These are phyloP conservation scores for Sextonia rubra DNA, from an alignment of 164 flowering plant species.

Conservation along the genomic window DNA sequence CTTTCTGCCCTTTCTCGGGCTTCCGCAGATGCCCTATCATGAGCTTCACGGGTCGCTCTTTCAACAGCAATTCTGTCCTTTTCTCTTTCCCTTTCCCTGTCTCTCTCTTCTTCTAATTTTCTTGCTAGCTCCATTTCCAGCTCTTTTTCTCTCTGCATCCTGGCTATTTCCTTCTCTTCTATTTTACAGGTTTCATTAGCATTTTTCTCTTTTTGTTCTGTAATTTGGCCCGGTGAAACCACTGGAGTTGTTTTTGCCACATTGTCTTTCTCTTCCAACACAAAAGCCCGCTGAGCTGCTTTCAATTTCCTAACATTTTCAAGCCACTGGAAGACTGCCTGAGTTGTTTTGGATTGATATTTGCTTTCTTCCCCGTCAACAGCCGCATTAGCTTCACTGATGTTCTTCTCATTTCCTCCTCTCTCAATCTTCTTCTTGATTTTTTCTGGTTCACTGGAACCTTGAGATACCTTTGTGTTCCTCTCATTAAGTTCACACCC, in stretches of 20 bases:
- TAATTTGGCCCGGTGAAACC: constrained; percentile 17
- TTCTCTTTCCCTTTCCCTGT: constrained; percentile 38
- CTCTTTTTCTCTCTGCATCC: constrained; percentile 29
- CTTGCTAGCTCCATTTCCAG: constrained; percentile 31
- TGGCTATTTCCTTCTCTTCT: constrained; percentile 35
- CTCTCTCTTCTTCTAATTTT: constrained; percentile 35
- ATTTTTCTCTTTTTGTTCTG: constrained; percentile 30
- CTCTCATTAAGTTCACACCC: constrained; percentile 7
- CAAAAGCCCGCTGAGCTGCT: constrained; percentile 17
- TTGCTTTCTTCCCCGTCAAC: constrained; percentile 20
- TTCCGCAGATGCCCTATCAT: constrained; percentile 73
- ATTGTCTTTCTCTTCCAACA: constrained; percentile 23
- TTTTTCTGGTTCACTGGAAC: constrained; percentile 5
- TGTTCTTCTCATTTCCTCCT: constrained; percentile 9
- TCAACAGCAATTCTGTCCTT: constrained; percentile 57
- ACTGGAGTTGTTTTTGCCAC: constrained; percentile 17
- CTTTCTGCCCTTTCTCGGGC: constrained; percentile 73
- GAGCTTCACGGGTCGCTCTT: constrained; percentile 78
- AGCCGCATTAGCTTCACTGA: constrained; percentile 2
- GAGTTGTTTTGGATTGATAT: constrained; percentile 18
- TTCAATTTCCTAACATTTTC: constrained; percentile 29
- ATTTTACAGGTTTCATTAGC: constrained; percentile 8
- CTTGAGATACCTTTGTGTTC: constrained; percentile 7
- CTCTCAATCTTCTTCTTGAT: not conserved
- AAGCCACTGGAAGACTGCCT: constrained; percentile 14